Conservation (phyloP, 2,329 filamentous ascomycete species). For the Botrytis byssoidea region DNA sequence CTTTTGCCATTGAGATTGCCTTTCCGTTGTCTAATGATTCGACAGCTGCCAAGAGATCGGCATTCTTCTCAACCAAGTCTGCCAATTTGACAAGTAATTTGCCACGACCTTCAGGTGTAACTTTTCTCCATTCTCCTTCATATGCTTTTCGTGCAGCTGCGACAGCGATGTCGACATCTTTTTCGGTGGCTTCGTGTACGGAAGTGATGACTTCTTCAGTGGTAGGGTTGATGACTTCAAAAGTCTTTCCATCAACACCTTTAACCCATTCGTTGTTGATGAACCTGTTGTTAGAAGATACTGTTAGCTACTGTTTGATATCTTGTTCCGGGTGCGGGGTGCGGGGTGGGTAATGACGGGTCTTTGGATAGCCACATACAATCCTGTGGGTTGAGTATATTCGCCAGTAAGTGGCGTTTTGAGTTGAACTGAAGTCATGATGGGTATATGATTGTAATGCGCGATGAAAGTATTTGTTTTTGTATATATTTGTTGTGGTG, state of each 20-base stretch:
- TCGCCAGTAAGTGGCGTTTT: conserved; percentile 38
- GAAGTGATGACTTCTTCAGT: conserved; percentile 82
- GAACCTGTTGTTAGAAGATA: conserved; percentile 43
- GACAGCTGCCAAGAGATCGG: conserved; percentile 72
- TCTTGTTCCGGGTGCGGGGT: background rate
- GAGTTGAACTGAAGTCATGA: conserved; percentile 35
- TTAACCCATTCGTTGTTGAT: conserved; percentile 93
- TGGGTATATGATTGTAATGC: conserved; percentile 17
- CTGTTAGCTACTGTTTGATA: conserved; percentile 11
- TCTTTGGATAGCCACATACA: conserved; percentile 42
- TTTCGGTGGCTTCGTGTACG: conserved; percentile 82
- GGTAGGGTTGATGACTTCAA: conserved; percentile 87
- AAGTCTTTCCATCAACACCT: conserved; percentile 81
- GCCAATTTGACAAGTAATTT: conserved; percentile 72
- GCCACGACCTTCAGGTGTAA: conserved; percentile 69
- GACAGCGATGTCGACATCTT: conserved; percentile 80
- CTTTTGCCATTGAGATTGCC: conserved; percentile 71
- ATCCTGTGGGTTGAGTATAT: conserved; percentile 39
- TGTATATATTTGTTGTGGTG: background rate
- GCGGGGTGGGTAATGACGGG: conserved; percentile 23
- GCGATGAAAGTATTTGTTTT: background rate
- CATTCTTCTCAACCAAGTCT: conserved; percentile 75
- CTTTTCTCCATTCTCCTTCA: conserved; percentile 66
- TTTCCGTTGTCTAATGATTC: conserved; percentile 90
- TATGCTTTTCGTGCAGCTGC: conserved; percentile 83